Base-by-base conservation (phyloP, 2,329 filamentous ascomycete species). In the Cladorrhinum sp. region DNA sequence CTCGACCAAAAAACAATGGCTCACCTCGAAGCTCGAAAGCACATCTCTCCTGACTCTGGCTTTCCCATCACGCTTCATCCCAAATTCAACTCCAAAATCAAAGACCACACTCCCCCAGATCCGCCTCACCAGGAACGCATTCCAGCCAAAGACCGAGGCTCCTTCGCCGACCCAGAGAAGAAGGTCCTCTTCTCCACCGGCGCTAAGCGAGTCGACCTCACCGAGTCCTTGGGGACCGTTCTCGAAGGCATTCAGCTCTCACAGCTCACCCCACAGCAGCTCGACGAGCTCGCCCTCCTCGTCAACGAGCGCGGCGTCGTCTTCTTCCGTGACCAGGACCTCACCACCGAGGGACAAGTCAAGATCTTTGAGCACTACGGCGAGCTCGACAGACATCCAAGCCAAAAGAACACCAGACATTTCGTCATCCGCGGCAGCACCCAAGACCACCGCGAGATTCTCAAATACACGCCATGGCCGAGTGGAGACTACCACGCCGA, bases 221-320 rank as follows among this genome's bases (percentile, higher is more conserved):
- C 77, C 6, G 77, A 79, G 64, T 76, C 75, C 0, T 72, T 79
- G 49, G 78, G 77, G 3, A 76, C 75, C 0, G 67, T 75, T 0
- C 63, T 77, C 2, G 70, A 74, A 51, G 68, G 70, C 38, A 68
- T 79, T 77, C 79, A 83, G 59, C 71, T 82, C 1, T 79, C 77
- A 0, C 75, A 76, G 20, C 68, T 83, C 7, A 76, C 67, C 1
- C 70, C 73, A 2, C 66, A 74, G 10, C 80, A 82, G 24, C 74
- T 81, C 2, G 79, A 83, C 63, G 80, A 83, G 59, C 72, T 83
- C 2, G 80, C 80, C 0, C 68, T 79, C 0, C 70, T 82, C 2
- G 76, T 79, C 2, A 74, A 73, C 12, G 76, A 81, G 63, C 73
- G 79, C 1, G 79, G 78, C 0, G 78, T 80, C 0, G 77, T 80